Evolutionary conservation across 2,329 filamentous ascomycete species (phyloP), one percentile per base, ranked within the genome.

Genomic region (Fusarium pininemorale): DNA sequence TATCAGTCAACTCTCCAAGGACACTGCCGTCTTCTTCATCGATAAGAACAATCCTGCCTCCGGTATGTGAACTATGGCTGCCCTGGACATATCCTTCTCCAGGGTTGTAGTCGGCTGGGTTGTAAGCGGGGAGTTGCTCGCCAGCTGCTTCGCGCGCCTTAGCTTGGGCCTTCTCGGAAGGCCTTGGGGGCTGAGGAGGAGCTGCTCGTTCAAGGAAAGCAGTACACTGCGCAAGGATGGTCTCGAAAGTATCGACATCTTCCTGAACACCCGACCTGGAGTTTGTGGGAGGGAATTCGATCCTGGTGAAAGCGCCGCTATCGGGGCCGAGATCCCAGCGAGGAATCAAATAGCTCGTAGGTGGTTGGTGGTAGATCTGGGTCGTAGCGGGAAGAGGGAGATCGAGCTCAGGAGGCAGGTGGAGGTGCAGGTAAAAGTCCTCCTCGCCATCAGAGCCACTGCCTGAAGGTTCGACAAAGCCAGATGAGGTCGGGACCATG

Each of bases 1-100:
- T 93, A 66, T 96, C 93, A 66, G 93, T 91, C 70, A 99, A 85
- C 84, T 99, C 96, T 51, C 96, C 96, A 35, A 99, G 93, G 14
- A 99, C 93, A 77, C 94, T 97, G 59, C 96, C 96, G 83, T 99
- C 93, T 81, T 98, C 96, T 83, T 99, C 96, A 79, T 99, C 95
- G 22, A 99, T 87, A 15, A 99, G 88, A 10, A 99, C 96, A 76
- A 98, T 96, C 81, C 96, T 91, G 22, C 95, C 94, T 41, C 78
- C 81, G 22, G 68, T 35, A 37, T 79, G 64, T 8, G 86, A 85
- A 77, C 89, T 91, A 59, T 88, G 86, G 76, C 88, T 90, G 22
- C 90, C 90, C 63, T 88, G 85, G 18, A 90, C 90, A 79, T 97
- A 97, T 1, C 86, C 94, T 82, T 97, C 91, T 20, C 95, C 95